These are phyloP conservation scores for Cutaneotrichosporon sp. DNA, from an alignment of 1,284 basidiomycete genomes.

Conservation along the genomic window DNA sequence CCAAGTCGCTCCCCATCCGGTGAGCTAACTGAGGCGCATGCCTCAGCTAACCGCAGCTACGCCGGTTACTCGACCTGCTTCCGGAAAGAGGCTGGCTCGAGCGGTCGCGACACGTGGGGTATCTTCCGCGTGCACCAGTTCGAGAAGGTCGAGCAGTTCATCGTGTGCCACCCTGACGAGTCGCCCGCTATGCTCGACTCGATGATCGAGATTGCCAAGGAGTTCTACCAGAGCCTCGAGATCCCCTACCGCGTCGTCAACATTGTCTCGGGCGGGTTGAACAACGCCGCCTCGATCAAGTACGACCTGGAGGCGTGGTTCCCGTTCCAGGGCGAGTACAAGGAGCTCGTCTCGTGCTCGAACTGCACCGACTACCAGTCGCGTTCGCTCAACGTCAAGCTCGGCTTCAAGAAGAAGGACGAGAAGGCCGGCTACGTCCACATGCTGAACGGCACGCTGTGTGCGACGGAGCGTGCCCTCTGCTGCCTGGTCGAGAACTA, in stretches of 20 bases:
- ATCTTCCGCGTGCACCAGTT: slow-evolving; percentile 99
- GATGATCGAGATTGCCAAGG: slow-evolving; percentile 88
- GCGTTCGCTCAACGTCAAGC: slow-evolving; percentile 81
- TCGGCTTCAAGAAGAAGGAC: slow-evolving; percentile 82
- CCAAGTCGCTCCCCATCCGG: slow-evolving; percentile 80
- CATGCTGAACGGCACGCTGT: slow-evolving; percentile 97
- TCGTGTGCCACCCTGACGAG: slow-evolving; percentile 87
- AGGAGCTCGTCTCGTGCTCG: slow-evolving; percentile 88
- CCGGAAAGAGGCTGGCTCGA: slow-evolving; percentile 96
- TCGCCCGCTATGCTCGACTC: slow-evolving; percentile 91
- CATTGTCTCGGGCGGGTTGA: slow-evolving; percentile 96
- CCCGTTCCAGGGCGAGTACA: slow-evolving; percentile 94
- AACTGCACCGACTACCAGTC: slow-evolving; percentile 96
- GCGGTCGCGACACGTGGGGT: slow-evolving; percentile 98
- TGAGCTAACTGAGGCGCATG: slow-evolving; percentile 57
- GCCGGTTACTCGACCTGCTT: slow-evolving; percentile 87
- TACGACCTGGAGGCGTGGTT: slow-evolving; percentile 99
- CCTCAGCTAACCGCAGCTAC: slow-evolving; percentile 49
- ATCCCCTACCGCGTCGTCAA: slow-evolving; percentile 88
- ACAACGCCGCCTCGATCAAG: slow-evolving; percentile 95
- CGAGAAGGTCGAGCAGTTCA: slow-evolving; percentile 96
- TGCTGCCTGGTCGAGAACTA: slow-evolving; percentile 99
- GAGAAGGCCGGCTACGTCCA: slow-evolving; percentile 88
- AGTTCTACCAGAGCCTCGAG: slow-evolving; percentile 91
- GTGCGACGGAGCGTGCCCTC: slow-evolving; percentile 91